Evolutionary conservation across 768 basidiomycete species (phyloP).

Genomic region (Mycena rebaudengoi): DNA sequence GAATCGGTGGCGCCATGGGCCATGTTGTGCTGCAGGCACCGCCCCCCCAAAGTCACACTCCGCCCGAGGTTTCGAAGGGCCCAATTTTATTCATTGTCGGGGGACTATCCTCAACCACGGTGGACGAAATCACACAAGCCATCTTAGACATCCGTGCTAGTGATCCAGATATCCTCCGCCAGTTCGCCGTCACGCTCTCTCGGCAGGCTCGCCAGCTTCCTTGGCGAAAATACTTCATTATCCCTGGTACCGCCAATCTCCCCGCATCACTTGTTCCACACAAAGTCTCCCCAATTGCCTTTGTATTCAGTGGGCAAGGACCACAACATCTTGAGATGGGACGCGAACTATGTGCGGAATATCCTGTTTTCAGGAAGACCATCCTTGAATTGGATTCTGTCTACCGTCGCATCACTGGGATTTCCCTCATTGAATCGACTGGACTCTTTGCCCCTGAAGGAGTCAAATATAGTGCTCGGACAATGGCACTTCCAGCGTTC

Average conservation of each 20-base stretch:
- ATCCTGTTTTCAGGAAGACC: background rate
- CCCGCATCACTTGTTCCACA: background rate
- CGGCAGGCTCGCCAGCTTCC: background rate
- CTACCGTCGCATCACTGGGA: background rate
- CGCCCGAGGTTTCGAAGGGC: background rate
- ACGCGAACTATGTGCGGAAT: background rate
- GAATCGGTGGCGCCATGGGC: slow-evolving; percentile 1
- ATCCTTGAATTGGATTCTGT: slow-evolving; percentile 1
- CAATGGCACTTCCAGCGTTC: background rate
- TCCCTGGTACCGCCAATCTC: background rate
- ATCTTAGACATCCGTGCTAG: background rate
- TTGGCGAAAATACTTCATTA: background rate
- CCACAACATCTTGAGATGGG: slow-evolving; percentile 14
- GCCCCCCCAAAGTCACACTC: background rate
- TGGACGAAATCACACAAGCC: background rate
- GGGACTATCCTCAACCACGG: background rate
- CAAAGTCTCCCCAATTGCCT: background rate
- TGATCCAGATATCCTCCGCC: background rate
- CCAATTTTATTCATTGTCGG: background rate
- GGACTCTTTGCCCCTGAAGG: slow-evolving; percentile 2
- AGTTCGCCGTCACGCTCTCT: background rate
- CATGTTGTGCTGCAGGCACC: background rate
- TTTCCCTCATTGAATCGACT: background rate
- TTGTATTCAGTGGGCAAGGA: slow-evolving; percentile 11
- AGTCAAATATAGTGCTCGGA: background rate